Percentiles rank a stretch among this genome's conserved stretches.
Conservation (phyloP, 176 grass and related monocot genomes). For the Aegilops speltoides region DNA sequence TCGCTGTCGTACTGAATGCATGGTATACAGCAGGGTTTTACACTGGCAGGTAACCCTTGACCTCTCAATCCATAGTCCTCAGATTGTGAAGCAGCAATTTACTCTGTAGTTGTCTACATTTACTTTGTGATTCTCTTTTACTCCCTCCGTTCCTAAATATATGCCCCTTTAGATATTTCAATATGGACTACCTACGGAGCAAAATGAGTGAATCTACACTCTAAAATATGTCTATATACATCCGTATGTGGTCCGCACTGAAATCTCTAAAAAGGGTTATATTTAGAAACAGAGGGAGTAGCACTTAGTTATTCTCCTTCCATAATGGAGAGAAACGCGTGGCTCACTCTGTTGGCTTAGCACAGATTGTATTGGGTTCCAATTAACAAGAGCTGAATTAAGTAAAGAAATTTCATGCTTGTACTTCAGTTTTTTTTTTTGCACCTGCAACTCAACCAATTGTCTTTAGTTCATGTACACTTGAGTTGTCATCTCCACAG, state of each 20-base stretch:
- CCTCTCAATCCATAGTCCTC: background rate
- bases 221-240: no score
- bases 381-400: conserved; percentile 1
- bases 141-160: no score
- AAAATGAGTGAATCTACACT: no score
- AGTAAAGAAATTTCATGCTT: background rate
- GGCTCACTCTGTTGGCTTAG: background rate
- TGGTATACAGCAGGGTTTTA: conserved; percentile 91
- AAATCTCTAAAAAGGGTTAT: no score
- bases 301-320: background rate
- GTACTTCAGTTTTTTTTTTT: background rate
- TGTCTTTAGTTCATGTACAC: background rate
- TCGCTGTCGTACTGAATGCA: conserved; percentile 66
- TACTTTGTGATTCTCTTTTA: background rate
- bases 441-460: background rate
- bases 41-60: conserved; percentile 64
- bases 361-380: background rate
- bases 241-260: no score
- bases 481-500: background rate
- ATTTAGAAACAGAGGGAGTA: background rate
- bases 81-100: background rate
- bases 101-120: background rate
- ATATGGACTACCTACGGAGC: no score
- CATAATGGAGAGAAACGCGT: background rate
- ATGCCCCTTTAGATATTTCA: no score